Conservation (phyloP, 257 asterid genomes). For the Solanum arcanum region DNA sequence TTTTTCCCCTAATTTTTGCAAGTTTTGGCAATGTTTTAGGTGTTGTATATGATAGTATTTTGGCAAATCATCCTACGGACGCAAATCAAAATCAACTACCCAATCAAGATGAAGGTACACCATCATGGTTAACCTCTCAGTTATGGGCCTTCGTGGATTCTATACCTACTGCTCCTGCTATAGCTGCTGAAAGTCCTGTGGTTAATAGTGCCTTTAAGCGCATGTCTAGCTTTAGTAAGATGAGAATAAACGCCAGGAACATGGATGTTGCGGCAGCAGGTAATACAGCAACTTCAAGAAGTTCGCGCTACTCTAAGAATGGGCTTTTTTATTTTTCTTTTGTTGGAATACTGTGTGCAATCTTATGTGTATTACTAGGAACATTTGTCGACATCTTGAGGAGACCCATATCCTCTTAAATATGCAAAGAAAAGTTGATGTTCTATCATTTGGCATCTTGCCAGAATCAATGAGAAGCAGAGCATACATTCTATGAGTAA, state of each 20-base stretch:
- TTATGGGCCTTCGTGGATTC: constrained; percentile 92
- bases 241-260: constrained; percentile 38
- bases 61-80: constrained; percentile 31
- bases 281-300: constrained; percentile 38
- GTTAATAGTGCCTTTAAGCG: constrained; percentile 65
- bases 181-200: constrained; percentile 77
- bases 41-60: constrained; percentile 35
- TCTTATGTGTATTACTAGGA: constrained; percentile 53
- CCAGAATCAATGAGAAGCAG: constrained; percentile 8
- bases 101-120: constrained; percentile 42
- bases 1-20: constrained; percentile 27
- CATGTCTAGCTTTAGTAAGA: constrained; percentile 80
- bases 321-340: constrained; percentile 46
- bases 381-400: constrained; percentile 8
- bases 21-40: constrained; percentile 60
- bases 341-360: constrained; percentile 64
- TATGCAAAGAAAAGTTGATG: constrained; percentile 12
- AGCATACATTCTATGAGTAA: neutral
- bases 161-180: constrained; percentile 95
- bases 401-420: constrained; percentile 4
- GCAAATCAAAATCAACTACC: constrained; percentile 34
- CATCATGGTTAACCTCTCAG: constrained; percentile 71
- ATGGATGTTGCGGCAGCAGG: constrained; percentile 49
- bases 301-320: constrained; percentile 28
- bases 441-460: constrained; percentile 9